A percentile compares a stretch with the other conserved stretches of the same genome.
Evolutionary conservation across 2,329 filamentous ascomycete species (phyloP).

Genomic region (Fusarium ramigenum): DNA sequence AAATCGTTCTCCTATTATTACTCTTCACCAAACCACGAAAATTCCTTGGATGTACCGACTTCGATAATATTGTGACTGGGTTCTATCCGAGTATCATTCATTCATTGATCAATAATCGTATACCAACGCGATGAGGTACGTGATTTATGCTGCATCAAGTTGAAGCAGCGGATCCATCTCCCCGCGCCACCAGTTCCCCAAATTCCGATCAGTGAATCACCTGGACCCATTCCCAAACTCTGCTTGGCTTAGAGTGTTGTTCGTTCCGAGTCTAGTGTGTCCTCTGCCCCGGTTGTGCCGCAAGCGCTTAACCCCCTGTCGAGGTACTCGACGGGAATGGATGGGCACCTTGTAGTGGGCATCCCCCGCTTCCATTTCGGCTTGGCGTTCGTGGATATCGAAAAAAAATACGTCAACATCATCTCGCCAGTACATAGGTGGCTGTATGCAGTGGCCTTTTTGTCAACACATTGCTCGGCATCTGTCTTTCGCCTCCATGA

Average conservation of each 20-base stretch:
- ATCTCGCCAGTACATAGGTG: neutral
- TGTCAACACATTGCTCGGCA: slow-evolving; percentile 11
- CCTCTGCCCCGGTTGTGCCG: slow-evolving; percentile 26
- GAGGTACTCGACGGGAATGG: slow-evolving; percentile 20
- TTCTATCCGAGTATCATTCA: neutral
- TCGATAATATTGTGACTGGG: neutral
- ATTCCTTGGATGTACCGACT: neutral
- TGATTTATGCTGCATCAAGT: neutral
- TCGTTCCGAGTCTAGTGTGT: slow-evolving; percentile 22
- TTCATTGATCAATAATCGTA: neutral
- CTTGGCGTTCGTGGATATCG: slow-evolving; percentile 14
- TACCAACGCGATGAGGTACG: slow-evolving; percentile 28
- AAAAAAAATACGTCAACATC: neutral
- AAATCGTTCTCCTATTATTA: neutral
- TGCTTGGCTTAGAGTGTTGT: slow-evolving; percentile 14
- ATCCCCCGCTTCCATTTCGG: slow-evolving; percentile 31
- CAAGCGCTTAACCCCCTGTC: slow-evolving; percentile 28
- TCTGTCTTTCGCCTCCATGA: neutral
- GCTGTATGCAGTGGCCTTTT: neutral
- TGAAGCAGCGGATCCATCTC: slow-evolving; percentile 14
- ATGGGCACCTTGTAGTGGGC: slow-evolving; percentile 2
- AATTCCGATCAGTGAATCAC: slow-evolving; percentile 26
- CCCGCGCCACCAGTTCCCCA: slow-evolving; percentile 24
- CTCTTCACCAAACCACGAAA: neutral
- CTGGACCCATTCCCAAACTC: slow-evolving; percentile 19